Base-by-base conservation (phyloP, 768 basidiomycete genomes). In the Tulasnella sp. region DNA sequence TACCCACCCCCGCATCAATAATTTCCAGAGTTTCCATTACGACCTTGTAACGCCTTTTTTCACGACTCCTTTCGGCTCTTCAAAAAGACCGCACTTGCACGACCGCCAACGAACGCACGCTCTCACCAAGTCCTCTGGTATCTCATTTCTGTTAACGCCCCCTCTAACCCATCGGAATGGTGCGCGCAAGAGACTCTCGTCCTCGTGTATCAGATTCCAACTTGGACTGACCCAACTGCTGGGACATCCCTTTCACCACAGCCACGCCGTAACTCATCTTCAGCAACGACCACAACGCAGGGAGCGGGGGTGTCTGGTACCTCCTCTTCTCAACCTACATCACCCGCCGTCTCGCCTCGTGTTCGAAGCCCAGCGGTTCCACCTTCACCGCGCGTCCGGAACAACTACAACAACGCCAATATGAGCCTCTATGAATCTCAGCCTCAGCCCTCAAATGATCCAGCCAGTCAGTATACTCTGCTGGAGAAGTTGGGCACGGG, bases 401-500 rank as follows among this genome's bases (percentile, higher is more conserved):
- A 54, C 54, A 54, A 54, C 54, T n/a, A 54, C 54, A 54, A 6
- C 54, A 54, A 54, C 54, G 54, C 54, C 54, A 54, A 54, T 54
- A 54, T 54, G 54, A 54, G 54, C n/a, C 7, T 54, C 54, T 75
- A 75, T 12, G 75, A 75, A 37, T 44, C 42, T 46, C 44, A 46
- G 48, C 14, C 58, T 5, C 78, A 74, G 22, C 78, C 79, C 18
- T 18, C 72, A 42, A 93, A 85, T 85, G 96, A 96, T 84, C 96
- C 96, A 28, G 92, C 94, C 16, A 94, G 92, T 83, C 95, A 97
- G 84, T 98, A 98, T 85, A 95, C 94, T 72, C 87, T 99, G 48
- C 89, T 97, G 79, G 96, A 98, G 87, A 98, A 98, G 86, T 90
- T 99, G n/a, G 97, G 97, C 22, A 97, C 96, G 34, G 97, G 97